phyloP scores from a whole-genome alignment of 768 basidiomycete genomes.

The Mycena sanguinolenta region DNA sequence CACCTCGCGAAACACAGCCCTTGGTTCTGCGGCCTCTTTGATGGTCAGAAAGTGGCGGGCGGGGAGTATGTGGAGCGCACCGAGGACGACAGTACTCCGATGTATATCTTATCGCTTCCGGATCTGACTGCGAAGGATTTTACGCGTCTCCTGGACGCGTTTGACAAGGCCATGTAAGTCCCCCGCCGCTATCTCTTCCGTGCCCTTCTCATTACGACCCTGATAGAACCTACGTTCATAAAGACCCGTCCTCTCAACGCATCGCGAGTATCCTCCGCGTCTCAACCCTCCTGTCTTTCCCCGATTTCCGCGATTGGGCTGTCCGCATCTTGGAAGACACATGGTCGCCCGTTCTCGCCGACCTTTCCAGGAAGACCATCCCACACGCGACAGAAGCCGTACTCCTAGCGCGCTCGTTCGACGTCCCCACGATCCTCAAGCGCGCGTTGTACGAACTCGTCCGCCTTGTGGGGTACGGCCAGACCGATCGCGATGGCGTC shows the following conservation, averaged over 20 bases:
- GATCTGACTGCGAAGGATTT: slow-evolving; percentile 49
- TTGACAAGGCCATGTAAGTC: slow-evolving; percentile 50
- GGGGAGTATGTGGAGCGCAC: slow-evolving; percentile 36
- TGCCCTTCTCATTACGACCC: slow-evolving; percentile 28
- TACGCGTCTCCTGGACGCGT: slow-evolving; percentile 44
- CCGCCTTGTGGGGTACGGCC: slow-evolving; percentile 45
- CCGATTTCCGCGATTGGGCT: slow-evolving; percentile 37
- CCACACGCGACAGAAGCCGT: slow-evolving; percentile 48
- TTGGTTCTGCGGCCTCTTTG: slow-evolving; percentile 46
- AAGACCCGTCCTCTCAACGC: slow-evolving; percentile 43
- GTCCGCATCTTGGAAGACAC: slow-evolving; percentile 43
- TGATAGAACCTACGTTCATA: slow-evolving; percentile 33
- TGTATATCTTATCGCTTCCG: slow-evolving; percentile 15
- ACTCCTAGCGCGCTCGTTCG: slow-evolving; percentile 47
- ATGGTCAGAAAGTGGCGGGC: slow-evolving; percentile 30
- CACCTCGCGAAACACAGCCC: slow-evolving; percentile 46
- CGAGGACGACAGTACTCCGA: slow-evolving; percentile 17
- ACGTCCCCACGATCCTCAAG: slow-evolving; percentile 47
- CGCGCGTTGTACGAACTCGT: slow-evolving; percentile 56
- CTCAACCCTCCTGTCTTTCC: slow-evolving; percentile 50
- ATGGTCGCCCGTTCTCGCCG: slow-evolving; percentile 49
- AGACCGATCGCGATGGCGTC: slow-evolving; percentile 25
- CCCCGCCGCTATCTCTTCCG: not conserved
- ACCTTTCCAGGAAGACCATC: slow-evolving; percentile 37
- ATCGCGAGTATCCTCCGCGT: slow-evolving; percentile 52